These are phyloP conservation scores for Bauhinia variegata DNA, from an alignment of 306 rosid genomes.

Conservation along the genomic window DNA sequence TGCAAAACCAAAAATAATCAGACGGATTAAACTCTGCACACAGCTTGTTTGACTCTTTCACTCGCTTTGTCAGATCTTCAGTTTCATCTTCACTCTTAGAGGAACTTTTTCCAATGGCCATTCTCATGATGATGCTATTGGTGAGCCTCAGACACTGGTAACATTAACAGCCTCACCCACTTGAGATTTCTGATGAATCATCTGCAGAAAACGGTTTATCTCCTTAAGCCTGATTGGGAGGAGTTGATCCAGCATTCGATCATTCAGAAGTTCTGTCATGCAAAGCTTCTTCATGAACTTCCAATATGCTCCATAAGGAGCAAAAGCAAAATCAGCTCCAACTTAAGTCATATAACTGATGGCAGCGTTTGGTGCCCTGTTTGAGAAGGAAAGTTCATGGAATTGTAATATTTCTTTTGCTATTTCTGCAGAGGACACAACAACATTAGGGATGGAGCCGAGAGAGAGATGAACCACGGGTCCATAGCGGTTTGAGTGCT, in stretches of 20 bases:
- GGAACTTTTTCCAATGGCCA: too few relatives aligned
- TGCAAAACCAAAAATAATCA: constrained; percentile 34
- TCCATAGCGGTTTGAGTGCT: constrained; percentile 54
- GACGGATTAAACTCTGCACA: too few relatives aligned
- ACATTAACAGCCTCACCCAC: too few relatives aligned
- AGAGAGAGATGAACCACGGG: constrained; percentile 53
- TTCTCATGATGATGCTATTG: too few relatives aligned
- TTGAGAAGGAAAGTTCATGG: constrained; percentile 47
- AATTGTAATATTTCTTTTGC: constrained; percentile 58
- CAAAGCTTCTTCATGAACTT: constrained; percentile 56
- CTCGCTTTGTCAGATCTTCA: too few relatives aligned
- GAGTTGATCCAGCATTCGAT: constrained; percentile 42
- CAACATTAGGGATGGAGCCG: constrained; percentile 52
- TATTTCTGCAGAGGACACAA: constrained; percentile 60
- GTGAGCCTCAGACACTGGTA: too few relatives aligned
- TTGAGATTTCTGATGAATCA: too few relatives aligned
- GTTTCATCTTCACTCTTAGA: too few relatives aligned
- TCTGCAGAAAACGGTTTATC: background rate
- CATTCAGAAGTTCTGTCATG: constrained; percentile 34
- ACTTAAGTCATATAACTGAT: constrained; percentile 57
- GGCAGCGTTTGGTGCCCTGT: constrained; percentile 48
- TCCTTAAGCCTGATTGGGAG: constrained; percentile 50
- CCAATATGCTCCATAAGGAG: constrained; percentile 73
- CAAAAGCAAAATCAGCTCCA: constrained; percentile 47
- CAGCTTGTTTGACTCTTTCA: too few relatives aligned